phyloP scores from a whole-genome alignment of 2,329 filamentous ascomycete species.

The Penicillium concentricum region DNA sequence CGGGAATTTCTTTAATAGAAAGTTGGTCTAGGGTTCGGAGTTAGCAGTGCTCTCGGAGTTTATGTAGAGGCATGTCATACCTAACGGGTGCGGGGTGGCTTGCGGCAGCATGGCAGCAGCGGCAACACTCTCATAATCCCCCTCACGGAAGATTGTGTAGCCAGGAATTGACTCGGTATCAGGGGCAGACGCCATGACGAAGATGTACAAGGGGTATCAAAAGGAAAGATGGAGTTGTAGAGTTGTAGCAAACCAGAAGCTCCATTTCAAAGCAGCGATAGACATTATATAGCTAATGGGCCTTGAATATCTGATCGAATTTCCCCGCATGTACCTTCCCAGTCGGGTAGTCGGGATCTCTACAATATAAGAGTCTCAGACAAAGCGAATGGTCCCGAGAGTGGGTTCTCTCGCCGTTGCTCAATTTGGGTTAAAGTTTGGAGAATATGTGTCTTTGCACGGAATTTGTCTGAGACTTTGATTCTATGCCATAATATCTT shows the following conservation, averaged over 20 bases:
- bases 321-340: conserved; percentile 25
- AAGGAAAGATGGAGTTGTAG: conserved; percentile 8
- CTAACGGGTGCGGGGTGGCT: conserved; percentile 23
- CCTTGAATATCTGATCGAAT: conserved; percentile 14
- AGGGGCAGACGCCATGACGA: conserved; percentile 26
- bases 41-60: neutral
- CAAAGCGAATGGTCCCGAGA: conserved; percentile 15
- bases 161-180: conserved; percentile 28
- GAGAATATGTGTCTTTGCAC: conserved; percentile 12
- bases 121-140: conserved; percentile 28
- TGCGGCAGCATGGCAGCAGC: conserved; percentile 24
- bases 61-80: conserved; percentile 1
- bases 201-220: neutral
- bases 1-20: conserved; percentile 30
- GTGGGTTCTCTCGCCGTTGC: conserved; percentile 10
- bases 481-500: conserved; percentile 15
- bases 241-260: conserved; percentile 9
- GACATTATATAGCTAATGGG: conserved; percentile 18
- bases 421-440: conserved; percentile 16
- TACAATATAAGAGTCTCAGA: conserved; percentile 1
- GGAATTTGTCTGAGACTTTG: neutral
- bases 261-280: neutral
- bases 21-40: conserved; percentile 24
- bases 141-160: conserved; percentile 29
- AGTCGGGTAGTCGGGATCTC: conserved; percentile 21